Base-by-base conservation (phyloP, 805 yeast species). In the Cyberlindnera galapagoensis region DNA sequence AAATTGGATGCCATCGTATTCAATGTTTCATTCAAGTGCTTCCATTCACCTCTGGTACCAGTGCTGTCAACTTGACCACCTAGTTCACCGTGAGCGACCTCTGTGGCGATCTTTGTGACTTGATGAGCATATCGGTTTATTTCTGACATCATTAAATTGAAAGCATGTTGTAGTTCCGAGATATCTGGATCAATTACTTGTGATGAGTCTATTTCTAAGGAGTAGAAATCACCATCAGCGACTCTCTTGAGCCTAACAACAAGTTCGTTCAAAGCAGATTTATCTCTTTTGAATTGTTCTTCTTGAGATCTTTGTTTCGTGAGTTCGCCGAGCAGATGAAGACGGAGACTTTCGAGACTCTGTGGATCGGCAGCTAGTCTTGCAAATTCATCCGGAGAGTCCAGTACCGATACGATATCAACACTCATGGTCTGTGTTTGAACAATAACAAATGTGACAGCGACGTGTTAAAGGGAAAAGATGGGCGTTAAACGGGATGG, bases 11-110 rank as follows among this genome's bases (percentile, higher is more conserved):
- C 95, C 95, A 85, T 85, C 35, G 81, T 81, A 52, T 85, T 85
- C 44, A 85, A 86, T 46, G 83, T 83, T 49, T 82, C 88, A 16
- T 87, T 80, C 39, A 85, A 71, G 18, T 81, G 76, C 50, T 85
- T 74, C 95, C 95, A 85, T 31, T 82, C 80, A 13, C 95, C 95
- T 7, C 78, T 84, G 1, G 88, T 75, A n/a, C 88, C 90, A 33
- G 76, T 79, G 40, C 78, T 79, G 41, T 79, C 81, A 24, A 90
- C 94, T 52, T 82, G 92, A 23, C 95, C 95, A 44, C 95, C 95
- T 24, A 85, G 66, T 42, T 83, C 83, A 45, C 95, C 95, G 47
- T 83, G 82, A 19, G 94, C 90, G 14, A 85, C 95, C 46, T 85
- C 94, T 12, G 88, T 83, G 23, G 95, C 92, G 17, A 85, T 83